Conservation (phyloP, 257 asterid genomes). For the Solanum virginianum region DNA sequence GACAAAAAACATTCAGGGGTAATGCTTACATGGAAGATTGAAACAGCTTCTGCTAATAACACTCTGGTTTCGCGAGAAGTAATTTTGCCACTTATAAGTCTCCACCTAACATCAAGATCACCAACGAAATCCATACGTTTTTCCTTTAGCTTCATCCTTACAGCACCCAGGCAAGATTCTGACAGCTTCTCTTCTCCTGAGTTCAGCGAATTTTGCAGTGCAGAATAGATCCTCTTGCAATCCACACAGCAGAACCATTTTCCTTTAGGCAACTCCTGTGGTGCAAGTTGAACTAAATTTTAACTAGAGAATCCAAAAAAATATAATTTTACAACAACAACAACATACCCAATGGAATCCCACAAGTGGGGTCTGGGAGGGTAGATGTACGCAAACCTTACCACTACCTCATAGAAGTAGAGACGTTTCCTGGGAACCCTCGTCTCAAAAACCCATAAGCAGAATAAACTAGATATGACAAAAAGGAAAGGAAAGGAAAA, state of each 20-base stretch:
- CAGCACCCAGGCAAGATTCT: conserved; percentile 42
- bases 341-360: too few species aligned
- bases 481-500: too few species aligned
- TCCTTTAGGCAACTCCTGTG: conserved; percentile 87
- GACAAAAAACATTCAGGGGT: neutral
- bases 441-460: too few species aligned
- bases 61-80: conserved; percentile 68
- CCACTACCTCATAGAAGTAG: too few species aligned
- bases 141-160: conserved; percentile 37
- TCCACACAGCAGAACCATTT: conserved; percentile 86
- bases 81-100: conserved; percentile 76
- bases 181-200: conserved; percentile 75
- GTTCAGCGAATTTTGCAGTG: conserved; percentile 52
- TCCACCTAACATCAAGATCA: conserved; percentile 76
- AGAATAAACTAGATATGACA: too few species aligned
- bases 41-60: conserved; percentile 84
- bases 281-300: neutral
- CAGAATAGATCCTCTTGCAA: conserved; percentile 68
- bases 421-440: too few species aligned
- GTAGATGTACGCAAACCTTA: too few species aligned
- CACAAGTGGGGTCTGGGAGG: too few species aligned
- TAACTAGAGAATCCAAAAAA: neutral
- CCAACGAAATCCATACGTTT: conserved; percentile 18
- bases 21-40: conserved; percentile 81
- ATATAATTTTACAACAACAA: neutral